Base-by-base conservation (phyloP, 2,329 filamentous ascomycete species). In the Botryotinia narcissicola region DNA sequence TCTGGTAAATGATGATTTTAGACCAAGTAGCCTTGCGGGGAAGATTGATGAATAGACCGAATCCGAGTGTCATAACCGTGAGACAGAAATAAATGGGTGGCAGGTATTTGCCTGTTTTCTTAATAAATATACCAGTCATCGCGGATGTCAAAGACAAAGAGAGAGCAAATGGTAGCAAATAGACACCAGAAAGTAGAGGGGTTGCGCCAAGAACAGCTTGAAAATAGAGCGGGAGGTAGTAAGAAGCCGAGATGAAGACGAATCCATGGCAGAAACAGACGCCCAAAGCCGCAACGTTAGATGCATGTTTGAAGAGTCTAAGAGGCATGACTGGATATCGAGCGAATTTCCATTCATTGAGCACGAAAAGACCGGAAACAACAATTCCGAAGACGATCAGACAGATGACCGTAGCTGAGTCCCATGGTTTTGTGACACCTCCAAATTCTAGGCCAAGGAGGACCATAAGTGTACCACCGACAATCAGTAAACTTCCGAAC, bases 381-480 rank as follows among this genome's bases (percentile, higher is more conserved):
- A 92, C 73, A 37, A 88, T 79, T 87, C 68, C 91, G 87, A 61
- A 93, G 85, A 70, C 93, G 90, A 70, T 91, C 88, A 81, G 69
- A 73, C 80, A 81, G 60, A 81, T 76, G 4, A 81, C 80, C 10
- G 72, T 79, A 7, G 77, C 75, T 18, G 80, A 81, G 35, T 66
- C 57, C 80, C 80, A 94, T 1, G 94, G 91, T 76, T 88, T 89
- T 35, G 86, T 86, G 70, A 94, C 88, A 67, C 93, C 94, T 72
- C 94, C 95, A 75, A 95, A 93, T 80, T 97, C 92, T 18, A 97
- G 88, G 0, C 94, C 95, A 60, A 97, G 89, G 6, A 97, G 88
- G 76, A 97, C 86, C 93, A 97, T 95, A 32, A 97, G 85, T 0
- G 93, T 95, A 32, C 91, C 93, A 60, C 92, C 92, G 25, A 88